Base-by-base conservation (phyloP, 1,284 basidiomycete genomes). In the Malassezia slooffiae region DNA sequence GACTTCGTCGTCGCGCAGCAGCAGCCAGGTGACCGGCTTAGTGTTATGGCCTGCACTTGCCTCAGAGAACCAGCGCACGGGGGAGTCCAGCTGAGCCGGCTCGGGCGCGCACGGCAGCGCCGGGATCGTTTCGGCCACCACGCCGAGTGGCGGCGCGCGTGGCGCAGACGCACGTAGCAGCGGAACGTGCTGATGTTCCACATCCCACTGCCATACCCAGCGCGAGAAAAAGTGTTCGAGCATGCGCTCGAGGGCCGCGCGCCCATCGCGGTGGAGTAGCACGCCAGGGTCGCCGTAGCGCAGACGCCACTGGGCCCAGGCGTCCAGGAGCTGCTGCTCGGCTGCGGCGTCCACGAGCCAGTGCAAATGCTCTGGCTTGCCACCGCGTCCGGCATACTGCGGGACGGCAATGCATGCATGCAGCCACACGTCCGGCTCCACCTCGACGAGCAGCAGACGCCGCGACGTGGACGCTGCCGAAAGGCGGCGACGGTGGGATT, bases 131-230 rank as follows among this genome's bases (percentile, higher is more conserved):
- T 48, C 34, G 4, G 27, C 28, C 8, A 48, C 27, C 15, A 48
- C 19, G 22, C 46, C 46, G 9, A 32, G 5, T 3, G 15, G 21
- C 12, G 30, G 3, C 9, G 34, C 17, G 8, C 38, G 3, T 9
- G 46, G 40, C 16, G 11, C 8, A 6, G 40, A 47, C 10, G 45
- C 46, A 19, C 24, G 36, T 20, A 47, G 29, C 11, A 28, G 20
- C 12, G 46, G 34, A 10, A 41, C 40, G 4, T 12, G 21, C 31
- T 48, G 46, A 16, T n/a, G 26, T 22, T 48, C 46, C 4, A 48
- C 41, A 19, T 48, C 41, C 46, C 46, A 48, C 30, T 27, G 34
- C 46, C 46, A 48, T 10, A 37, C 41, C 46, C 46, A 48, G 16
- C 43, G 43, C 9, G 40, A 38, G 12, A 48, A 43, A 29, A 23